phyloP scores from a whole-genome alignment of 139 green algal genomes.

The Coccomyxa sp. region DNA sequence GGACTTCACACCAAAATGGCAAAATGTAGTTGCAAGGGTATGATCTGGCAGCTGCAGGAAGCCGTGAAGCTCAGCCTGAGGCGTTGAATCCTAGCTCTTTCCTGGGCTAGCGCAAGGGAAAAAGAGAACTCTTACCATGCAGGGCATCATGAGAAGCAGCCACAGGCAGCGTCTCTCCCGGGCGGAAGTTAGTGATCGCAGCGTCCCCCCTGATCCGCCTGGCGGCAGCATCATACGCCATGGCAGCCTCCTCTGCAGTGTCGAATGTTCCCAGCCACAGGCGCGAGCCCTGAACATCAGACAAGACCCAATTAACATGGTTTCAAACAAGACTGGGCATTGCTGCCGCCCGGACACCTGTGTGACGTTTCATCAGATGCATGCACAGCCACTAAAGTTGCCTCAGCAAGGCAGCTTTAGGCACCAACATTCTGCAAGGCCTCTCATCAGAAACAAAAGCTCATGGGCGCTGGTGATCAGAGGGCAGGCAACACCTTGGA shows the following conservation, averaged over 20 bases:
- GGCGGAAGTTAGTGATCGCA: conserved; percentile 76
- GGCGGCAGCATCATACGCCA: conserved; percentile 81
- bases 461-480: background rate
- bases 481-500: conserved; percentile 15
- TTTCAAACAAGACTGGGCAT: no score
- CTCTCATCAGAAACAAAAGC: background rate
- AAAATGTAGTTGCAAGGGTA: background rate
- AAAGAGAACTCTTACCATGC: background rate
- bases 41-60: background rate
- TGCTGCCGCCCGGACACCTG: no score
- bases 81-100: background rate
- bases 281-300: no score
- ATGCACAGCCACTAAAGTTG: background rate
- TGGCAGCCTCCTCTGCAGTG: conserved; percentile 72
- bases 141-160: no score
- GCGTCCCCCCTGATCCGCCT: conserved; percentile 67
- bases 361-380: no score
- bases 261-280: conserved; percentile 91
- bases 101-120: background rate
- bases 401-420: background rate
- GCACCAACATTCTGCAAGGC: no score
- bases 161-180: background rate
- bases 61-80: background rate
- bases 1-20: background rate
- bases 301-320: no score